Conservation (phyloP, 192 early-diverging fungal species). For the Coemansia sp. region DNA sequence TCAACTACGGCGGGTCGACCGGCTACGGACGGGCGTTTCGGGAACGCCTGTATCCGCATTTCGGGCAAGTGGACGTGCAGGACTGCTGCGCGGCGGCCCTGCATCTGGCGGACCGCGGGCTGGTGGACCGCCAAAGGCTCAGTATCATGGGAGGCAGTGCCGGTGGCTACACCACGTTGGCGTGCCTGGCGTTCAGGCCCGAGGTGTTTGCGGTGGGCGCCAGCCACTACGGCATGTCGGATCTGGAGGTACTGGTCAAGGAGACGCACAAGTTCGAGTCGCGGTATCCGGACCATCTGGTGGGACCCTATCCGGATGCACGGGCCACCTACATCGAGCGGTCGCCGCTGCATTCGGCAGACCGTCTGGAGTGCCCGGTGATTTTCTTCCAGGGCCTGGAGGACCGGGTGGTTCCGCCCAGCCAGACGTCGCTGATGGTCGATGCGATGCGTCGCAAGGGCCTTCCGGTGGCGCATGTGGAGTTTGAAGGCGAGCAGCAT, state of each 20-base stretch:
- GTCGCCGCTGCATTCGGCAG: constrained; percentile 63
- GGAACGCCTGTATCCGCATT: constrained; percentile 67
- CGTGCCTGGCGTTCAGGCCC: constrained; percentile 64
- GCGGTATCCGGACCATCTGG: constrained; percentile 60
- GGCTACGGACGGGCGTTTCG: constrained; percentile 75
- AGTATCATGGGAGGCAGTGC: constrained; percentile 69
- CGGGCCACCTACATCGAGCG: constrained; percentile 60
- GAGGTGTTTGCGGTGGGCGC: constrained; percentile 73
- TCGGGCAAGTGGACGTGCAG: constrained; percentile 75
- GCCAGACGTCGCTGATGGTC: constrained; percentile 74
- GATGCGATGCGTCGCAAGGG: constrained; percentile 63
- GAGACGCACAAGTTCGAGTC: constrained; percentile 85
- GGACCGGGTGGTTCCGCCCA: constrained; percentile 76
- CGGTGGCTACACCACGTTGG: constrained; percentile 69
- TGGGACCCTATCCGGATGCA: constrained; percentile 62
- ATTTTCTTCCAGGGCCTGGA: constrained; percentile 74
- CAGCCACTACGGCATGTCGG: constrained; percentile 71
- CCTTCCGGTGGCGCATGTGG: constrained; percentile 59
- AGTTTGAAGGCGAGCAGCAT: constrained; percentile 68
- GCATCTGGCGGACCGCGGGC: constrained; percentile 57
- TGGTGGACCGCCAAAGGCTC: constrained; percentile 62
- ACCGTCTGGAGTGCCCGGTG: constrained; percentile 61
- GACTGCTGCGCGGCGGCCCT: constrained; percentile 73
- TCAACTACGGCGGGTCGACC: constrained; percentile 79
- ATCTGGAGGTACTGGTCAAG: constrained; percentile 63